phyloP scores from a whole-genome alignment of 23 red algal genomes.

The Gracilariopsis chorda region DNA sequence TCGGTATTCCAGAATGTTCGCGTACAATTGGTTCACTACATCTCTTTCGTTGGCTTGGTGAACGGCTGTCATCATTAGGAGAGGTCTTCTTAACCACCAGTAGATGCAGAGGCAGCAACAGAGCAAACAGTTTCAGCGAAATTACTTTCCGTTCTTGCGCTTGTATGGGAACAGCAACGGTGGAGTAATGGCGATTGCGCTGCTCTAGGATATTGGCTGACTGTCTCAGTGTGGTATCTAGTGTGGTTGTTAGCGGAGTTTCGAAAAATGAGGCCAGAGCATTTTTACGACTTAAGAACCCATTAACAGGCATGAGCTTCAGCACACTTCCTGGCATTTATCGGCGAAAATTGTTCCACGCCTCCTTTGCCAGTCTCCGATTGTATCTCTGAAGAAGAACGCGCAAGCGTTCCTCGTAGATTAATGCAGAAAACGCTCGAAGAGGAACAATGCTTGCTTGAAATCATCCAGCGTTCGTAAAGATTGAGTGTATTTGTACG shows the following conservation, averaged over 20 bases:
- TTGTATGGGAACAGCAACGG: constrained; percentile 22
- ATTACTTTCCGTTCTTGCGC: neutral
- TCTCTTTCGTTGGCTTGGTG: no score
- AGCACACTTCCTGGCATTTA: neutral
- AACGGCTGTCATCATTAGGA: no score
- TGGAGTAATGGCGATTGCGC: constrained; percentile 7
- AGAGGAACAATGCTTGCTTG: constrained; percentile 49
- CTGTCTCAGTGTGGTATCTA: constrained; percentile 32
- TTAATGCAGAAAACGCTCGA: constrained; percentile 26
- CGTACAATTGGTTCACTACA: no score
- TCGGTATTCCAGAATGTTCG: no score
- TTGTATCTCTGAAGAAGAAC: constrained; percentile 14
- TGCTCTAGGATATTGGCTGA: constrained; percentile 14
- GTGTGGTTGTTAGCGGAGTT: constrained; percentile 12
- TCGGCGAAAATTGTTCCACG: constrained; percentile 1
- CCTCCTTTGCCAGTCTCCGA: constrained; percentile 21
- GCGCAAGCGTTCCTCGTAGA: constrained; percentile 52
- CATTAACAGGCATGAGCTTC: constrained; percentile 30
- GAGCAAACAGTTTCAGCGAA: neutral
- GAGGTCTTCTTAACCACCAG: neutral
- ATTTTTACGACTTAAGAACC: constrained; percentile 36
- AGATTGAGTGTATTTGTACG: constrained; percentile 15
- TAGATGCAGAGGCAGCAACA: constrained; percentile 17
- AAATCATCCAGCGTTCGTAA: constrained; percentile 32
- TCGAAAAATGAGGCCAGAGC: constrained; percentile 58